Percentiles rank a stretch among this genome's conserved stretches.
These are phyloP conservation scores for Alternaria angustiovoidea DNA, from an alignment of 2,329 filamentous ascomycete species.

Conservation along the genomic window DNA sequence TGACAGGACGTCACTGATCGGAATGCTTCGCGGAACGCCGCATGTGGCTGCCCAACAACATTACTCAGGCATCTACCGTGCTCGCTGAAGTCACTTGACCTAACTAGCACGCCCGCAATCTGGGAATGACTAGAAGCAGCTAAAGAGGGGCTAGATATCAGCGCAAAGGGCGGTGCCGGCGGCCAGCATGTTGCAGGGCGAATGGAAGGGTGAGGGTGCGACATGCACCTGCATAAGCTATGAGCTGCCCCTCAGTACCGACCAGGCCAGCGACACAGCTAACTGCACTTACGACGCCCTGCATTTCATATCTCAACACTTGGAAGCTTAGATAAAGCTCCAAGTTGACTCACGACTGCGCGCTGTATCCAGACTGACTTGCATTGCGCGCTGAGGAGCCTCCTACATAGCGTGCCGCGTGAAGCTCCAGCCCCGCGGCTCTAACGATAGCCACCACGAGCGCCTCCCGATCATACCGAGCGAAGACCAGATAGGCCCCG, in stretches of 20 bases:
- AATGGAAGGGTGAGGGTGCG: conserved; percentile 10
- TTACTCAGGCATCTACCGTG: not conserved
- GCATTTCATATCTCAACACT: conserved; percentile 29
- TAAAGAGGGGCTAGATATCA: conserved; percentile 11
- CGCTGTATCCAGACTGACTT: not conserved
- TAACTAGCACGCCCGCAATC: not conserved
- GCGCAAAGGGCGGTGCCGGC: conserved; percentile 18
- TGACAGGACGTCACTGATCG: conserved; percentile 24
- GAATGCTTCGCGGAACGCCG: conserved; percentile 23
- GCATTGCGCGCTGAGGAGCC: conserved; percentile 30
- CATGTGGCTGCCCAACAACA: conserved; percentile 8
- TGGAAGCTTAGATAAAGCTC: conserved; percentile 14
- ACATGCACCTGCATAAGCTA: conserved; percentile 29
- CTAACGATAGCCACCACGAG: conserved; percentile 10
- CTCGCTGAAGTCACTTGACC: conserved; percentile 8
- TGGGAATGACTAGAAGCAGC: not conserved
- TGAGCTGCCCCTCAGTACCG: conserved; percentile 21
- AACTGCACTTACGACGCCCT: conserved; percentile 18
- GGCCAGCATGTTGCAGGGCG: not conserved
- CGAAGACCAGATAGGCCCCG: conserved; percentile 13
- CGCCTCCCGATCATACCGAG: conserved; percentile 22
- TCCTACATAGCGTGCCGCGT: conserved; percentile 19
- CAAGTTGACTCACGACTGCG: not conserved
- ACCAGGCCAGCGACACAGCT: conserved; percentile 14
- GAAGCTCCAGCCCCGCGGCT: conserved; percentile 17